phyloP scores from a whole-genome alignment of 108 stramenopile species.

The Cylindrotheca closterium region DNA sequence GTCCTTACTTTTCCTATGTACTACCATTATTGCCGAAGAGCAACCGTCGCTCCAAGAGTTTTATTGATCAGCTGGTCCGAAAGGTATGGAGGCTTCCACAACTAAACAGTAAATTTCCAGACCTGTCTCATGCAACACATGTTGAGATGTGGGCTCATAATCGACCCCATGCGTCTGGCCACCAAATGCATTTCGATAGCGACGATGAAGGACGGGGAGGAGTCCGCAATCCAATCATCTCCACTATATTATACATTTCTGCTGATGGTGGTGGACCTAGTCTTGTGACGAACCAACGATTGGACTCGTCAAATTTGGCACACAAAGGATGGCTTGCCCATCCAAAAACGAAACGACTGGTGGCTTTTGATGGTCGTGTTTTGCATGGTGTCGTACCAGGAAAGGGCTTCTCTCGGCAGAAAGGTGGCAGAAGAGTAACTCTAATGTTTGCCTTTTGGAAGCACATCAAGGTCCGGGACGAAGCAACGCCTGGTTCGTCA shows the following conservation, averaged over 20 bases:
- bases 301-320: constrained; percentile 47
- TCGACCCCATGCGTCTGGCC: constrained; percentile 87
- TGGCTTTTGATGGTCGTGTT: constrained; percentile 80
- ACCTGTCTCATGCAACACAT: constrained; percentile 31
- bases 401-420: constrained; percentile 38
- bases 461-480: constrained; percentile 52
- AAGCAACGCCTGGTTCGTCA: constrained; percentile 53
- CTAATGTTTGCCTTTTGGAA: constrained; percentile 94
- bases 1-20: constrained; percentile 77
- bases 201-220: constrained; percentile 83
- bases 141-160: constrained; percentile 93
- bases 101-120: constrained; percentile 37
- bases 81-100: constrained; percentile 33
- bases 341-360: constrained; percentile 57
- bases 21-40: constrained; percentile 38
- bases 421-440: constrained; percentile 63
- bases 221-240: constrained; percentile 76
- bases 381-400: constrained; percentile 92
- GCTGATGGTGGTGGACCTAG: constrained; percentile 71
- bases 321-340: constrained; percentile 71
- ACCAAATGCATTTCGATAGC: constrained; percentile 91
- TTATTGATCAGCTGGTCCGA: constrained; percentile 44
- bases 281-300: constrained; percentile 75
- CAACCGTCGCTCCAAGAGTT: constrained; percentile 16
- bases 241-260: constrained; percentile 67